Base-by-base conservation (phyloP, 108 stramenopile species). In the Stephanodiscus minutulus region DNA sequence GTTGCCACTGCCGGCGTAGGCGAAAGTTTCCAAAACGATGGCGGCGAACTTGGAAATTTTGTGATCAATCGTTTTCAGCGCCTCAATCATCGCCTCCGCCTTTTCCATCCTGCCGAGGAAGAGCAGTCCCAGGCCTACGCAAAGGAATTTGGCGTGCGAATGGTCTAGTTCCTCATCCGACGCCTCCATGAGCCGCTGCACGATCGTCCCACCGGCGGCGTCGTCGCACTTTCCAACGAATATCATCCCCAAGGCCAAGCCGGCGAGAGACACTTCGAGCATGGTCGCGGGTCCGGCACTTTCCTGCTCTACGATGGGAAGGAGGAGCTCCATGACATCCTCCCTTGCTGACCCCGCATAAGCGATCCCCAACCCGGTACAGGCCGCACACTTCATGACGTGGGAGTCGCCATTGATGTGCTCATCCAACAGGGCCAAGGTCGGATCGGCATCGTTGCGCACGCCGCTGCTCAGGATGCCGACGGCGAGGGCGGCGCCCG, bases 1-100 rank as follows among this genome's bases (percentile, higher is more conserved):
- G 68, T 99, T 98, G 22, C 99, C 99, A 57, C 95, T 96, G 46
- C 97, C 99, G 53, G 99, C 96, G 74, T 98, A 99, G 17, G 99
- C 99, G 58, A 89, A 95, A 33, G 96, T 96, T 61, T 96, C 94
- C 49, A 99, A 76, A 66, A 95, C 86, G 36, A 97, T 76, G 46
- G 86, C 93, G 13, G 98, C 96, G 80, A 85, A 96, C 76, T 96
- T 96, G 31, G 92, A 86, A 62, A 98, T 94, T 72, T 92, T 91
- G 85, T 98, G 98, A 61, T 97, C 98, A 39, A 99, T 87, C 17
- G 99, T 99, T 62, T 91, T 84, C 35, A 98, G 70, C 18, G 95
- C 97, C 78, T 98, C 98, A 67, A 94, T 81, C 95, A 98, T 97
- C 27, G 97, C 97, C 52, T 99, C 99, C 17, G 96, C 96, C 72